Percentiles rank a stretch among this genome's conserved stretches.
Evolutionary conservation across 352 stramenopile species (phyloP).

Genomic region (Lagenidium sp.): DNA sequence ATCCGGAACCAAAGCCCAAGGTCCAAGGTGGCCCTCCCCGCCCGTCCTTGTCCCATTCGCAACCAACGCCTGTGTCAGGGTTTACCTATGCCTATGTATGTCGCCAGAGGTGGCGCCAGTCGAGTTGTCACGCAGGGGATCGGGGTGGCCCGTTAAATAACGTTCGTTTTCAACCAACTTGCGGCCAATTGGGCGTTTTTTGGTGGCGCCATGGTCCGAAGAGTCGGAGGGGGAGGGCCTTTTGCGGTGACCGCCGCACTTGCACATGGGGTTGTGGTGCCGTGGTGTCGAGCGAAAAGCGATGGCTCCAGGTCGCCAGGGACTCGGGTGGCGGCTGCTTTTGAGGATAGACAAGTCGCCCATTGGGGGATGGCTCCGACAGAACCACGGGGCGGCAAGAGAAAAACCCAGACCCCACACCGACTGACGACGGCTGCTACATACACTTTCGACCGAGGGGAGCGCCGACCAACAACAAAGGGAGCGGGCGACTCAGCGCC

Average conservation of each 20-base stretch:
- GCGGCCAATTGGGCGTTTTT: neutral
- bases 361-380: too few species aligned
- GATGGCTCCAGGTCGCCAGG: neutral
- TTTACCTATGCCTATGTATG: neutral
- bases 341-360: slow-evolving; percentile 3
- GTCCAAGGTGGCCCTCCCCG: too few species aligned
- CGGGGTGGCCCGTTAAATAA: too few species aligned
- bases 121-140: neutral
- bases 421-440: slow-evolving; percentile 5
- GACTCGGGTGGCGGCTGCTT: neutral
- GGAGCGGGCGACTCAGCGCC: neutral
- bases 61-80: neutral
- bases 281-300: neutral
- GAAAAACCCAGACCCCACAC: slow-evolving; percentile 14
- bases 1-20: too few species aligned
- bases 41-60: too few species aligned
- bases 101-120: neutral
- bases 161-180: too few species aligned
- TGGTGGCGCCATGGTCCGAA: neutral
- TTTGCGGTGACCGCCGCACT: neutral
- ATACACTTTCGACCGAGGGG: too few species aligned
- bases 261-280: neutral
- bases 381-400: too few species aligned
- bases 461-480: neutral
- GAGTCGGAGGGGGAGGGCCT: neutral